These are phyloP conservation scores for Fusarium metavorans DNA, from an alignment of 2,329 filamentous ascomycete genomes.

Conservation along the genomic window DNA sequence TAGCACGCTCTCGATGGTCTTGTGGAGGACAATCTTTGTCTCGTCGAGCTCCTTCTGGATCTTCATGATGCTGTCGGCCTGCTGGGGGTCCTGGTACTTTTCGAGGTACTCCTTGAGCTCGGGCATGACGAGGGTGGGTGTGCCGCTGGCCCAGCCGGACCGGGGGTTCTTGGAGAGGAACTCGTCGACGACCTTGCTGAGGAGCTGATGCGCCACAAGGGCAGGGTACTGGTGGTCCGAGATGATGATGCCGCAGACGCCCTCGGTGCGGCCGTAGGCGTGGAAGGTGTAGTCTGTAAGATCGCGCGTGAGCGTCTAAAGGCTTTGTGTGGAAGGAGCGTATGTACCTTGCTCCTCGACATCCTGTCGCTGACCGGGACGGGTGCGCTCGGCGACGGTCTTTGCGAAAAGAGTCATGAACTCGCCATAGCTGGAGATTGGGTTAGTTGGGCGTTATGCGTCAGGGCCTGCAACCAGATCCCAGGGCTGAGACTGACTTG, in stretches of 20 bases:
- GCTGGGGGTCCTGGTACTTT: slow-evolving; percentile 85
- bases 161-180: slow-evolving; percentile 83
- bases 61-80: slow-evolving; percentile 93
- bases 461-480: not conserved
- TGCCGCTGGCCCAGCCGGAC: slow-evolving; percentile 71
- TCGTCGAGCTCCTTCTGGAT: slow-evolving; percentile 98
- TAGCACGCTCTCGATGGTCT: slow-evolving; percentile 90
- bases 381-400: slow-evolving; percentile 87
- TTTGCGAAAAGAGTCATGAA: slow-evolving; percentile 89
- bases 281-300: slow-evolving; percentile 78
- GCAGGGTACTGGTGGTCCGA: slow-evolving; percentile 80
- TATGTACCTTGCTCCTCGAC: slow-evolving; percentile 80
- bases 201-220: slow-evolving; percentile 85
- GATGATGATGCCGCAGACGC: slow-evolving; percentile 82
- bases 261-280: slow-evolving; percentile 80
- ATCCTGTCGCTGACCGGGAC: slow-evolving; percentile 84
- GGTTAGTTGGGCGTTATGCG: slow-evolving; percentile 13
- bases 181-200: slow-evolving; percentile 88
- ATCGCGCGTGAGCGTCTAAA: slow-evolving; percentile 28
- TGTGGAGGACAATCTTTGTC: slow-evolving; percentile 96
- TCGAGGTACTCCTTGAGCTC: slow-evolving; percentile 81
- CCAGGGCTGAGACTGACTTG: slow-evolving; percentile 62
- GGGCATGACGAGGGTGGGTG: slow-evolving; percentile 71
- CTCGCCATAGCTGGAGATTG: slow-evolving; percentile 59
- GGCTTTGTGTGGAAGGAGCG: not conserved